Conservation (phyloP, 352 stramenopile genomes). For the Pythium brachiatum region DNA sequence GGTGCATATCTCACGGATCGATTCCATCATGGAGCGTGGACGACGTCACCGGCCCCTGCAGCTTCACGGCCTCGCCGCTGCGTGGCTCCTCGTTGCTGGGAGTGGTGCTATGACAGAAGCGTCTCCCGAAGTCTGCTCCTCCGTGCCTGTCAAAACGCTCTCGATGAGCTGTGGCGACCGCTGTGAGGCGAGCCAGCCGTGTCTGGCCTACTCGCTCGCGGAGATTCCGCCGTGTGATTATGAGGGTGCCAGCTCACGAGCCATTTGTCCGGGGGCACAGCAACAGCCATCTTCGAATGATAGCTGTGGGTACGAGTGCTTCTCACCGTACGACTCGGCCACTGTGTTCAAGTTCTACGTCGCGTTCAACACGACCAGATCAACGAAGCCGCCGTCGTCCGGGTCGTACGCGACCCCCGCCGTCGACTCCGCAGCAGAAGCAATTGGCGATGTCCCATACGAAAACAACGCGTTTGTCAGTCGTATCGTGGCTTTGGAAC, state of each 20-base stretch:
- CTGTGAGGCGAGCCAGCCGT: constrained; percentile 5
- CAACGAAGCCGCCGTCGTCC: not conserved
- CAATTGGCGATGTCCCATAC: not conserved
- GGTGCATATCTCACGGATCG: not conserved
- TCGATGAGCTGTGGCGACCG: constrained; percentile 10
- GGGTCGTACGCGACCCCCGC: no score
- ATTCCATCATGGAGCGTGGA: not conserved
- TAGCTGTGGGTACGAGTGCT: constrained; percentile 15
- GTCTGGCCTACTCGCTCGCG: not conserved
- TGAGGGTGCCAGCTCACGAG: not conserved
- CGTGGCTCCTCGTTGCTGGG: not conserved
- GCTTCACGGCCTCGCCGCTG: not conserved
- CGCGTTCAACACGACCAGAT: constrained; percentile 5
- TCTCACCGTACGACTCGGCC: not conserved
- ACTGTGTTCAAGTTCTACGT: constrained; percentile 19
- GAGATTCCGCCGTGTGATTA: not conserved
- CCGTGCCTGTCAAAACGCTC: constrained; percentile 4
- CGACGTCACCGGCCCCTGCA: not conserved
- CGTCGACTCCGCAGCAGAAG: not conserved
- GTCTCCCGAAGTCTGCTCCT: not conserved
- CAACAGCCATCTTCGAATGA: not conserved
- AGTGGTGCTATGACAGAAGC: not conserved
- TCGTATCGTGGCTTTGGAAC: constrained; percentile 6
- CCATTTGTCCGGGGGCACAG: not conserved
- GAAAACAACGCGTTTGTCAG: constrained; percentile 14